Conservation (phyloP, 2,329 filamentous ascomycete species). For the Byssothecium circinans region DNA sequence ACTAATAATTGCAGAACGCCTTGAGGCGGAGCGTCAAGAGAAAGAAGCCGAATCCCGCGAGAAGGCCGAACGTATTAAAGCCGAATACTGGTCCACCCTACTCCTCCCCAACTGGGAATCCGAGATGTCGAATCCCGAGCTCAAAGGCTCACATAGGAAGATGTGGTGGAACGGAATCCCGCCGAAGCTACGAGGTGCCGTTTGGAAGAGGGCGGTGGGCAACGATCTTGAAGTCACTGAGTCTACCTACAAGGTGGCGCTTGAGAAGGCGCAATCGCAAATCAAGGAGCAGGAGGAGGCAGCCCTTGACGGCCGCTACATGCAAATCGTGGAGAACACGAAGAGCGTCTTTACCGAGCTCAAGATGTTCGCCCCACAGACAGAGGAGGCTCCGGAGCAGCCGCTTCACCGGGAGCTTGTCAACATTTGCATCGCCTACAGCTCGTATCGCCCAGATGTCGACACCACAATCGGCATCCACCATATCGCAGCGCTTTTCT, state of each 20-base stretch:
- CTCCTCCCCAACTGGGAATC: slow-evolving; percentile 75
- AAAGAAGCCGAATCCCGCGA: slow-evolving; percentile 55
- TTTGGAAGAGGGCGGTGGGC: slow-evolving; percentile 72
- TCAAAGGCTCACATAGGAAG: slow-evolving; percentile 55
- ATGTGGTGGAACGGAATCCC: slow-evolving; percentile 83
- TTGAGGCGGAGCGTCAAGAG: slow-evolving; percentile 45
- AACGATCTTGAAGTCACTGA: slow-evolving; percentile 71
- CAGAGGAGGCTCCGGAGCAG: slow-evolving; percentile 48
- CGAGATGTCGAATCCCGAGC: slow-evolving; percentile 55
- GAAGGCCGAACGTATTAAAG: slow-evolving; percentile 53
- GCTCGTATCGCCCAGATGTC: slow-evolving; percentile 80
- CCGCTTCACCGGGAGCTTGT: slow-evolving; percentile 69
- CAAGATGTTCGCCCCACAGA: slow-evolving; percentile 65
- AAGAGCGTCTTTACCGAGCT: slow-evolving; percentile 70
- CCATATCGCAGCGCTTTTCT: slow-evolving; percentile 70
- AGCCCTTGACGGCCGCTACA: slow-evolving; percentile 30
- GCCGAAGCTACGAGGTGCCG: slow-evolving; percentile 66
- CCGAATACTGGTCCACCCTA: slow-evolving; percentile 72
- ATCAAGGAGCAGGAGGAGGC: slow-evolving; percentile 57
- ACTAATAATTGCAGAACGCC: slow-evolving; percentile 32
- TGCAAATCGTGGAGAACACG: slow-evolving; percentile 55
- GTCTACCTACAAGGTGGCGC: slow-evolving; percentile 69
- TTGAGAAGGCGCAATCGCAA: slow-evolving; percentile 65
- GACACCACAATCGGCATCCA: slow-evolving; percentile 76
- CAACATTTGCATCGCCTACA: slow-evolving; percentile 76